Evolutionary conservation across 2,329 filamentous ascomycete species (phyloP).

Genomic region (Akanthomyces lecanii): DNA sequence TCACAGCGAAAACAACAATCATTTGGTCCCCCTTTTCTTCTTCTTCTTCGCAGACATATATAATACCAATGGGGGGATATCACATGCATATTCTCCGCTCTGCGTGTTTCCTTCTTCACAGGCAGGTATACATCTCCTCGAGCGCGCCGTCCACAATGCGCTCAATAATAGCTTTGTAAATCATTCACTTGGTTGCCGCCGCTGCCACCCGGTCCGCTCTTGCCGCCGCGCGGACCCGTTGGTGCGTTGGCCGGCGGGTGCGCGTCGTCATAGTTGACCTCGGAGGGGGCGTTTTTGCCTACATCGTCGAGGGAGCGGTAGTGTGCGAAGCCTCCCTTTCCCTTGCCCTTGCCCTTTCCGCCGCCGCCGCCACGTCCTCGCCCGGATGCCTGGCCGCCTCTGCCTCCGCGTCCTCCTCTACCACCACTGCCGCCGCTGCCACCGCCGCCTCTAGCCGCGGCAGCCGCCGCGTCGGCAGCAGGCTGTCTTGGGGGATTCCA

Average conservation of each 20-base stretch:
- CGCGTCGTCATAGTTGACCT: conserved; percentile 47
- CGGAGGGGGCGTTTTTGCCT: conserved; percentile 41
- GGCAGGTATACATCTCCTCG: too few species aligned
- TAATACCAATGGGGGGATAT: too few species aligned
- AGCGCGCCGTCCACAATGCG: neutral
- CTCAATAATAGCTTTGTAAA: conserved; percentile 40
- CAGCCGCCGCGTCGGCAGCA: neutral
- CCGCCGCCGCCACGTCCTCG: conserved; percentile 37
- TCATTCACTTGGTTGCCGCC: conserved; percentile 27
- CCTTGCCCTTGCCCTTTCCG: conserved; percentile 36
- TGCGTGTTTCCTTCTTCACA: too few species aligned
- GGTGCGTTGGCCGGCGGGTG: conserved; percentile 25
- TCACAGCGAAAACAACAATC: too few species aligned
- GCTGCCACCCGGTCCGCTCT: neutral
- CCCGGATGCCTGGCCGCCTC: conserved; percentile 29
- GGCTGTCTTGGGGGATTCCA: conserved; percentile 30
- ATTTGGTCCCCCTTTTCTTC: too few species aligned
- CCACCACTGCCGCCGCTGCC: conserved; percentile 28
- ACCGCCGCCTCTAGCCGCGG: neutral
- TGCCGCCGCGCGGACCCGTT: conserved; percentile 20
- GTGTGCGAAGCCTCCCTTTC: conserved; percentile 46
- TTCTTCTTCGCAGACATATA: too few species aligned
- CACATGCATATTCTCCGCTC: too few species aligned
- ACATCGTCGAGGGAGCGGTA: conserved; percentile 69
- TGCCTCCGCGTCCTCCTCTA: conserved; percentile 26